Conservation (phyloP, 495 filamentous ascomycete species). For the Arthonia radiata region DNA sequence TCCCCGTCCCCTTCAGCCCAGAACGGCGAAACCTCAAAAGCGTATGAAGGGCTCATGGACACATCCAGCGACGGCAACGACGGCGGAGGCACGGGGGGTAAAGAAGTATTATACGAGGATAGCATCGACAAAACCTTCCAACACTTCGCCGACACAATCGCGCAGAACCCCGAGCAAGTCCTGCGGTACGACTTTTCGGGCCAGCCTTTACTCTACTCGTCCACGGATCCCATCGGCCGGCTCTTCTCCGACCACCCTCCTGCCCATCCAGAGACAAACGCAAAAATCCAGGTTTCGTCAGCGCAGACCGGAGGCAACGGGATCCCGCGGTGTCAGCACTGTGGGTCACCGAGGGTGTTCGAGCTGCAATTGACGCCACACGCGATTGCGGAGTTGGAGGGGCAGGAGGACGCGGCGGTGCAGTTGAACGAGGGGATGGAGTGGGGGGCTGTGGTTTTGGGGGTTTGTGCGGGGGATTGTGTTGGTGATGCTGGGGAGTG, state of each 20-base stretch:
- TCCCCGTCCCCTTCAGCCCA: constrained; percentile 21
- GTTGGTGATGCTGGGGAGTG: constrained; percentile 18
- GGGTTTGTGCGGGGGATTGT: constrained; percentile 55
- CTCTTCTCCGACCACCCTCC: constrained; percentile 17
- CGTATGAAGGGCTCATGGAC: constrained; percentile 28
- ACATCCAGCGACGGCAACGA: constrained; percentile 22
- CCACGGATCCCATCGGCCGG: constrained; percentile 47
- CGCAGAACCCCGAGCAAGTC: constrained; percentile 82
- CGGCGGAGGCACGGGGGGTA: constrained; percentile 20
- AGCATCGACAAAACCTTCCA: constrained; percentile 73
- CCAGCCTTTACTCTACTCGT: constrained; percentile 54
- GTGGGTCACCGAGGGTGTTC: constrained; percentile 53
- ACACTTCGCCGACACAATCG: constrained; percentile 64
- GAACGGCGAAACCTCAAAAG: constrained; percentile 16
- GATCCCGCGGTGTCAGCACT: constrained; percentile 55
- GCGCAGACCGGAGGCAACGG: constrained; percentile 5
- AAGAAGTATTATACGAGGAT: constrained; percentile 66
- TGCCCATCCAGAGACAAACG: constrained; percentile 2
- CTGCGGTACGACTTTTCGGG: constrained; percentile 81
- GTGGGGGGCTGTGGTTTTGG: constrained; percentile 90
- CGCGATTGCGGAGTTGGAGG: constrained; percentile 60
- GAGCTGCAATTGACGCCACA: constrained; percentile 79
- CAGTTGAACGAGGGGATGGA: constrained; percentile 78
- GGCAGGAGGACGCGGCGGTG: neutral
- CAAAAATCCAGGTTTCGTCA: neutral